Percentiles rank a stretch among this genome's conserved stretches.
Evolutionary conservation across 2,329 filamentous ascomycete species (phyloP).

Genomic region (Lachnellula subtilissima): DNA sequence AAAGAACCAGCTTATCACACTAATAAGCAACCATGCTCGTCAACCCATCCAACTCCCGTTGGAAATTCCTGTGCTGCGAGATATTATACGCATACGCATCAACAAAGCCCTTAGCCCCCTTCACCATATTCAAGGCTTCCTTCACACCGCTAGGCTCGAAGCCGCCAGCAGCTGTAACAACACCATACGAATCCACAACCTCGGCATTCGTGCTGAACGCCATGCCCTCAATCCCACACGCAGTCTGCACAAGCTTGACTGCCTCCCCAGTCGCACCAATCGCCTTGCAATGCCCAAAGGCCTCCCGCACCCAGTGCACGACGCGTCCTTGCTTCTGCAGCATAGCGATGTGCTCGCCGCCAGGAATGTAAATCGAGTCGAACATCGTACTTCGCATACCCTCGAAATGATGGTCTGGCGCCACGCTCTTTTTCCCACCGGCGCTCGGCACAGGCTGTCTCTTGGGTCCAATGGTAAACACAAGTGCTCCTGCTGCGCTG

Average conservation of each 20-base stretch:
- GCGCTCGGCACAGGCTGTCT: constrained; percentile 55
- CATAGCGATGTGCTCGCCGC: constrained; percentile 58
- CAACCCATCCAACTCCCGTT: constrained; percentile 68
- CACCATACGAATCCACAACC: constrained; percentile 67
- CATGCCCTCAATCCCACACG: constrained; percentile 42
- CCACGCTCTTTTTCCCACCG: constrained; percentile 36
- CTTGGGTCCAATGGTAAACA: constrained; percentile 67
- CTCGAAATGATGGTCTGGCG: constrained; percentile 73
- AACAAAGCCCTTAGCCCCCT: constrained; percentile 64
- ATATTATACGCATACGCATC: constrained; percentile 67
- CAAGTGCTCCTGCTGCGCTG: constrained; percentile 57
- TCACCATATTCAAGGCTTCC: constrained; percentile 58
- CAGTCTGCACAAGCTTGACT: constrained; percentile 54
- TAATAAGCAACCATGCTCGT: constrained; percentile 65
- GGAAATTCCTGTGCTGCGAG: constrained; percentile 68
- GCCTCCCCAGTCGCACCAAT: constrained; percentile 73
- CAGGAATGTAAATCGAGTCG: constrained; percentile 72
- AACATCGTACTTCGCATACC: constrained; percentile 78
- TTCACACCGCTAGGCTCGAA: constrained; percentile 52
- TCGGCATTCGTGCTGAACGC: constrained; percentile 39
- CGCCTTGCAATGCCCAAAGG: constrained; percentile 76
- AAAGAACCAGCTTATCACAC: constrained; percentile 4
- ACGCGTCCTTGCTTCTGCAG: constrained; percentile 67
- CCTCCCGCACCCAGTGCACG: constrained; percentile 71
- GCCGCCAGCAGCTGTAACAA: constrained; percentile 58